These are phyloP conservation scores for Coemansia sp. DNA, from an alignment of 192 early-diverging fungal genomes.

Conservation along the genomic window DNA sequence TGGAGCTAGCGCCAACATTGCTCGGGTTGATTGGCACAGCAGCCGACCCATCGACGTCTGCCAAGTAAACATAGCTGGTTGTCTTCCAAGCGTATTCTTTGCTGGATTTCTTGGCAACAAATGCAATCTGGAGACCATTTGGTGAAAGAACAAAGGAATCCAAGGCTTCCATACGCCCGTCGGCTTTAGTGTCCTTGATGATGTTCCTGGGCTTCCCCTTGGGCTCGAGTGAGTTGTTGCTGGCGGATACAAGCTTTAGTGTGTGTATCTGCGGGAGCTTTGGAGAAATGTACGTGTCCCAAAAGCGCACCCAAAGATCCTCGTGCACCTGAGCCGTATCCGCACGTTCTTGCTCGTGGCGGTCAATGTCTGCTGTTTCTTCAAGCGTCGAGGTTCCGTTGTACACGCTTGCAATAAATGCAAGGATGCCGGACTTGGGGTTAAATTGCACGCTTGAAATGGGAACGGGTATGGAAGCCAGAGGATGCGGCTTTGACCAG, in stretches of 20 bases:
- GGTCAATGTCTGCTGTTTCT: slow-evolving; percentile 59
- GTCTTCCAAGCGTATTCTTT: slow-evolving; percentile 76
- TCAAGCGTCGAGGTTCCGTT: slow-evolving; percentile 58
- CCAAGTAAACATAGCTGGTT: slow-evolving; percentile 70
- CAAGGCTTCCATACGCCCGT: slow-evolving; percentile 57
- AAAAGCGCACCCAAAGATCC: slow-evolving; percentile 79
- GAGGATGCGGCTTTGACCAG: too few relatives aligned
- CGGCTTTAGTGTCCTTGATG: slow-evolving; percentile 40
- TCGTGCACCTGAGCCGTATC: slow-evolving; percentile 69
- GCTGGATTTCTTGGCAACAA: slow-evolving; percentile 69
- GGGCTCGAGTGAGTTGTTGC: slow-evolving; percentile 39
- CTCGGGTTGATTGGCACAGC: slow-evolving; percentile 52
- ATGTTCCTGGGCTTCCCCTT: slow-evolving; percentile 26
- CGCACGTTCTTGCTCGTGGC: slow-evolving; percentile 47
- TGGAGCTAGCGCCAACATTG: slow-evolving; percentile 61
- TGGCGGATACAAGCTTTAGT: slow-evolving; percentile 35
- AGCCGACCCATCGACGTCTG: slow-evolving; percentile 54
- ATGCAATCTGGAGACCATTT: slow-evolving; percentile 67
- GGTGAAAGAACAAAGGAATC: slow-evolving; percentile 67
- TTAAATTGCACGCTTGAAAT: slow-evolving; percentile 65
- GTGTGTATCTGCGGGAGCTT: slow-evolving; percentile 68
- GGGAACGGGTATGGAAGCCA: slow-evolving; percentile 25
- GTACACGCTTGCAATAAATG: slow-evolving; percentile 73
- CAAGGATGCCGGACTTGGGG: slow-evolving; percentile 52
- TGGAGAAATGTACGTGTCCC: slow-evolving; percentile 68